Conservation (phyloP, 2,329 filamentous ascomycete genomes). For the Huntiella decipiens region DNA sequence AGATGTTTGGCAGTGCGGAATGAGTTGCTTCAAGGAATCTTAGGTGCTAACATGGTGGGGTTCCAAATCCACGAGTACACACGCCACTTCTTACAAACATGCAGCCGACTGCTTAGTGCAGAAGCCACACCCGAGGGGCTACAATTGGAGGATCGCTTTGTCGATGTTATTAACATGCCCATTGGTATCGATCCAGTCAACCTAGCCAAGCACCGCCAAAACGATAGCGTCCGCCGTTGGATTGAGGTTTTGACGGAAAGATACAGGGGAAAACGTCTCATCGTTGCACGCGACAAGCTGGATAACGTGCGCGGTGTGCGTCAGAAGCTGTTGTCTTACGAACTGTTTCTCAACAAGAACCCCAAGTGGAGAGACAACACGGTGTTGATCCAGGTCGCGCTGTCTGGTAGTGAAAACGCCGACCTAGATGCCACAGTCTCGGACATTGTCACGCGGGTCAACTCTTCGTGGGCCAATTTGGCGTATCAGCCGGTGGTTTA, state of each 20-base stretch:
- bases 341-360: constrained; percentile 85
- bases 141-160: constrained; percentile 80
- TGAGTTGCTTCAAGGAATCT: constrained; percentile 75
- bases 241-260: constrained; percentile 61
- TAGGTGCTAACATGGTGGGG: constrained; percentile 78
- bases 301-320: constrained; percentile 82
- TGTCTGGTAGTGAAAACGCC: constrained; percentile 71
- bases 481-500: constrained; percentile 88
- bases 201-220: constrained; percentile 50
- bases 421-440: constrained; percentile 78
- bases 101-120: constrained; percentile 74
- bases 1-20: constrained; percentile 74
- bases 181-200: constrained; percentile 82
- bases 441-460: constrained; percentile 87
- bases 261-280: constrained; percentile 74
- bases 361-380: constrained; percentile 77
- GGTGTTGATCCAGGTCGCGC: constrained; percentile 83
- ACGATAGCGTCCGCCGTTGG: constrained; percentile 59
- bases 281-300: constrained; percentile 85
- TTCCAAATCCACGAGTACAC: constrained; percentile 92
- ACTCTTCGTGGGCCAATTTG: constrained; percentile 75
- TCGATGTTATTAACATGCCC: constrained; percentile 67
- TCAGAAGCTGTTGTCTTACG: constrained; percentile 81
- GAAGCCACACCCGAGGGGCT: constrained; percentile 78
- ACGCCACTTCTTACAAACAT: constrained; percentile 87